Conservation (phyloP, 768 basidiomycete species). For the Naganishia onofrii region DNA sequence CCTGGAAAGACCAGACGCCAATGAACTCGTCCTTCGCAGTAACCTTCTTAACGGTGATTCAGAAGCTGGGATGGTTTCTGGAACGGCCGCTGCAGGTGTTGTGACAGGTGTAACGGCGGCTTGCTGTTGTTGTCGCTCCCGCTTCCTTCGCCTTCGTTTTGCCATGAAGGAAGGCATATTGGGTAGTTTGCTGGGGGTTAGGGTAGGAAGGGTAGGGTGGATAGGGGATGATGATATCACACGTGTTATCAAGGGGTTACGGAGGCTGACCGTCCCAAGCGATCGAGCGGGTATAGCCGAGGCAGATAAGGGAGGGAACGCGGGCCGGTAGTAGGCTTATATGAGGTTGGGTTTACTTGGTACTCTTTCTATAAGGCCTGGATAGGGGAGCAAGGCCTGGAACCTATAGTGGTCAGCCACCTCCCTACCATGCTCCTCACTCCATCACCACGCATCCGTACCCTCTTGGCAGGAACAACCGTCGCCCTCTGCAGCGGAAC, state of each 20-base stretch:
- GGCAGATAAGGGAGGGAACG: no score
- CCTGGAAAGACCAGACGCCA: neutral
- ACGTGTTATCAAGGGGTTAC: neutral
- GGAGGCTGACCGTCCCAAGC: no score
- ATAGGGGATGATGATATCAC: neutral
- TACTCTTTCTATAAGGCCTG: no score
- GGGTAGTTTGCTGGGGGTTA: neutral
- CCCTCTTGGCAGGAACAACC: constrained; percentile 1
- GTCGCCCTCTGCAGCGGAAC: constrained; percentile 17
- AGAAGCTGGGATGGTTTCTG: neutral
- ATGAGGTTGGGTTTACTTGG: no score
- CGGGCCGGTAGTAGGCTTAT: no score
- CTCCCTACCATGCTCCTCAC: neutral
- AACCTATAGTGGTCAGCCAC: no score
- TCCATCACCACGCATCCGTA: neutral
- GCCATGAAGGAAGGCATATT: neutral
- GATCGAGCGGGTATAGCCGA: no score
- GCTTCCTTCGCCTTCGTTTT: neutral
- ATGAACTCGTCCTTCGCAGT: neutral
- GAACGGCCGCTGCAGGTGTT: no score
- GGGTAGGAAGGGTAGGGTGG: neutral
- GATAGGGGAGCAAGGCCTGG: no score
- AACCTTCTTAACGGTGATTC: constrained; percentile 5
- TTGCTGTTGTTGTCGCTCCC: neutral
- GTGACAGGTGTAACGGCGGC: neutral